These are phyloP conservation scores for Orychophragmus violaceus DNA, from an alignment of 345 rosid genomes.

Conservation along the genomic window DNA sequence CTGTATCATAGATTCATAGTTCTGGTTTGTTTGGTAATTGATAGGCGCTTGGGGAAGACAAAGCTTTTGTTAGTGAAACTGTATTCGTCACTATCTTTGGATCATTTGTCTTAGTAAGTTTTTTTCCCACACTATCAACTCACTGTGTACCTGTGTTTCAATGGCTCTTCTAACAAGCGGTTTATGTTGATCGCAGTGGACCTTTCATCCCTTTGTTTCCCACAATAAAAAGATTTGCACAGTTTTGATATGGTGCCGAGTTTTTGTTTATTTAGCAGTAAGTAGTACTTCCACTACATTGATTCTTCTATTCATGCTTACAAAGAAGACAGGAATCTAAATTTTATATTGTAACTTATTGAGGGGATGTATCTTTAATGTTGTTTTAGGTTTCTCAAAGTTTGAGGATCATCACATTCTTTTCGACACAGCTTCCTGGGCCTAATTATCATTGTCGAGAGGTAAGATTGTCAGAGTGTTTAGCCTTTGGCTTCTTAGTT, in stretches of 20 bases:
- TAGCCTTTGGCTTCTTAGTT: not conserved
- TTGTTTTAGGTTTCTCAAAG: constrained; percentile 54
- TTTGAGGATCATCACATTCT: constrained; percentile 68
- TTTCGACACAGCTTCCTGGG: constrained; percentile 85
- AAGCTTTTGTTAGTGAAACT: constrained; percentile 61
- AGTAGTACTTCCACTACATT: constrained; percentile 23
- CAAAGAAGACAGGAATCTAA: not conserved
- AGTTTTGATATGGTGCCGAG: constrained; percentile 77
- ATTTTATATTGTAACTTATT: not conserved
- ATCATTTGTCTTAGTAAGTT: constrained; percentile 58
- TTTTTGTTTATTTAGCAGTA: constrained; percentile 72
- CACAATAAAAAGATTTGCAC: constrained; percentile 68
- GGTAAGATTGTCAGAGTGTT: constrained; percentile 30
- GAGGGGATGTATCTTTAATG: not conserved
- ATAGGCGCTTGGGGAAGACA: constrained; percentile 63
- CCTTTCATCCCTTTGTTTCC: constrained; percentile 66
- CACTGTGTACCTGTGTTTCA: not conserved
- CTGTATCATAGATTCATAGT: not conserved
- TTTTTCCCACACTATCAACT: not conserved
- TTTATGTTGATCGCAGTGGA: constrained; percentile 53
- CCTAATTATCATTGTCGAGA: constrained; percentile 87
- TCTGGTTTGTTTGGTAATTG: not conserved
- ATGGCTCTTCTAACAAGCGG: not conserved
- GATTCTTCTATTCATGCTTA: not conserved
- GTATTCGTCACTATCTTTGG: constrained; percentile 49